Base-by-base conservation (phyloP, 2,329 filamentous ascomycete genomes). In the Scolecobasidium constrictum region DNA sequence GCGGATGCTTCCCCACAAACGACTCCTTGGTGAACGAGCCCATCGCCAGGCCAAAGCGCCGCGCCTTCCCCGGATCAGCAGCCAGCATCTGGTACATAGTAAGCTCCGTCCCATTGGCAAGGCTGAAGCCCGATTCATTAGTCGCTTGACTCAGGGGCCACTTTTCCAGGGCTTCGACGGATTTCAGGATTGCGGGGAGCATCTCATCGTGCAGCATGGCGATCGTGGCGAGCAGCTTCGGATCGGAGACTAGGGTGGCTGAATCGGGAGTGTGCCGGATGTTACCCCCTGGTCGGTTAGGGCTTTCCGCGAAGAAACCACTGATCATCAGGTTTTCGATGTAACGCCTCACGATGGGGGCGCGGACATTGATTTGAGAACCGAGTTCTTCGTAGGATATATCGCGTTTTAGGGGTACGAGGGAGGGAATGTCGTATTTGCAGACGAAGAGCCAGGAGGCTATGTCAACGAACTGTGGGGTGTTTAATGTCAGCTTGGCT, bases 331-430 rank as follows among this genome's bases (percentile, higher is more conserved):
- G 31, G 31, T 34, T 34, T 17, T 34, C 31, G 31, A 34, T n/a
- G 31, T 34, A 34, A 17, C 31, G 31, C 16, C 35, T 15, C 16
- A 38, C 35, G 5, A 38, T 13, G 4, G 35, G 20, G n/a, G 15
- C 13, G 6, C 20, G 15, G 19, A 21, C 35, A 18, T 38, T 21
- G 19, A 38, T 17, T 21, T 38, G 16, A 13, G 15, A 6, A 18
- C 16, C 35, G 35, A 38, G 35, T 2, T 38, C 35, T 38, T 15
- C 15, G 35, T 38, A 38, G 35, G 35, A 38, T 5, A 38, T 38
- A n/a, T 21, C 19, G 35, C 3, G 15, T 3, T 38, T 34, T 3
- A 34, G 31, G 5, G 31, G 31, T 6, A 34, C 18, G 5, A 15
- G 5, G 18, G 31, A 34, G 15, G 31, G 12, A 17, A 34, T 34